Evolutionary conservation across 345 rosid species (phyloP).

Genomic region (Cochlearia excelsa): DNA sequence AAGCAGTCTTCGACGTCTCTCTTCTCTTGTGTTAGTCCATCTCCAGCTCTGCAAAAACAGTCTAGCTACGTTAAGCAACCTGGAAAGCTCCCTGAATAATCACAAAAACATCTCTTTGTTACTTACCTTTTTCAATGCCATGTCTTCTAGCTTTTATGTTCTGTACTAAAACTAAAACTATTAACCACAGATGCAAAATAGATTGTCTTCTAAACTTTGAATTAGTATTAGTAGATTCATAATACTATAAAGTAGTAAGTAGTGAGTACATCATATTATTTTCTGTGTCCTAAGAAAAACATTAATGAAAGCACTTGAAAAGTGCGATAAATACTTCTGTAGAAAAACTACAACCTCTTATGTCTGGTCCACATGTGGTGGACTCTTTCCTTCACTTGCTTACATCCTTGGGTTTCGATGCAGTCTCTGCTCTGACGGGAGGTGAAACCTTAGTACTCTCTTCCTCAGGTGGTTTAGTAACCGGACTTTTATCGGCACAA

Average conservation of each 20-base stretch:
- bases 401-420: conserved; percentile 31
- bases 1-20: conserved; percentile 39
- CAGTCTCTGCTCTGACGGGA: conserved; percentile 1
- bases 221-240: not conserved
- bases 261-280: conserved; percentile 32
- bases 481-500: conserved; percentile 15
- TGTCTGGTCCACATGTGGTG: conserved; percentile 17
- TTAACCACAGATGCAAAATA: too few species aligned
- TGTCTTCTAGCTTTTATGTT: too few species aligned
- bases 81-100: conserved; percentile 29
- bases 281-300: conserved; percentile 10
- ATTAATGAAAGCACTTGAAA: conserved; percentile 11
- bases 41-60: conserved; percentile 52
- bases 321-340: conserved; percentile 9
- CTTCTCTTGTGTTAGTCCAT: conserved; percentile 61
- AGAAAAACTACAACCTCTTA: conserved; percentile 24
- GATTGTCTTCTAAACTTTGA: not conserved
- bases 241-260: conserved; percentile 24
- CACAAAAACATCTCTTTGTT: conserved; percentile 1
- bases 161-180: too few species aligned
- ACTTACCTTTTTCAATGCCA: not conserved
- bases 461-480: conserved; percentile 33
- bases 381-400: conserved; percentile 22
- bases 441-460: conserved; percentile 20
- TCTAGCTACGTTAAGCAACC: conserved; percentile 33